Base-by-base conservation (phyloP, 495 filamentous ascomycete species). In the Neurospora hispaniola region DNA sequence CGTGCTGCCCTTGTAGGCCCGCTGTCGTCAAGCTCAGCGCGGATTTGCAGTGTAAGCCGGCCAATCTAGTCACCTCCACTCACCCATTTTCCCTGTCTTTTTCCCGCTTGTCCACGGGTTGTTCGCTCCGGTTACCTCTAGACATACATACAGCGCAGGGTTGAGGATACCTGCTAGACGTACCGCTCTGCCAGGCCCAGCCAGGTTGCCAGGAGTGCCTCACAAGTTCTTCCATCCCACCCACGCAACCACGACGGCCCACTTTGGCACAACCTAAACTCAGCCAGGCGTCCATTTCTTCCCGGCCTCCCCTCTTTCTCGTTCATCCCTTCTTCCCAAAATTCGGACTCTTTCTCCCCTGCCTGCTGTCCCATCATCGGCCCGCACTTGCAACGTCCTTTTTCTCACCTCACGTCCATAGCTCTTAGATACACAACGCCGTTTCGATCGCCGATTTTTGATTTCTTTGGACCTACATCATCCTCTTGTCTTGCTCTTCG, bases 321-420 rank as follows among this genome's bases (percentile, higher is more conserved):
- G 66, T 70, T 73, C 75, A 42, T 71, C 76, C 70, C 59, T 31
- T 70, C 69, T 71, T 70, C 72, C 69, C 71, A 69, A 41, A 42
- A 66, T 42, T 70, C 72, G 42, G 69, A 11, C 41, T 70, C 44
- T 46, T 73, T 74, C 74, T 69, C 76, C 71, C 43, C 69, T 23
- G 69, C 73, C 48, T 27, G 42, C 73, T 72, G 71, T 71, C 71
- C 78, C 73, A 73, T 59, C 74, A n/a, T 42, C 68, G 71, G 70
- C 66, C 40, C 69, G 44, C 40, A 54, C 70, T 18, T 44, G 20
- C 40, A n/a, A 27, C 23, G 35, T 31, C 70, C 12, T 66, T 66
- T 35, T 75, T 76, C 75, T 70, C 71, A 69, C 75, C 74, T 72
- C 70, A 71, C 74, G 71, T 74, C 75, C 72, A 73, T 79, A 72